Evolutionary conservation across 345 rosid species (phyloP).

Genomic region (Erysimum cheiranthoides): DNA sequence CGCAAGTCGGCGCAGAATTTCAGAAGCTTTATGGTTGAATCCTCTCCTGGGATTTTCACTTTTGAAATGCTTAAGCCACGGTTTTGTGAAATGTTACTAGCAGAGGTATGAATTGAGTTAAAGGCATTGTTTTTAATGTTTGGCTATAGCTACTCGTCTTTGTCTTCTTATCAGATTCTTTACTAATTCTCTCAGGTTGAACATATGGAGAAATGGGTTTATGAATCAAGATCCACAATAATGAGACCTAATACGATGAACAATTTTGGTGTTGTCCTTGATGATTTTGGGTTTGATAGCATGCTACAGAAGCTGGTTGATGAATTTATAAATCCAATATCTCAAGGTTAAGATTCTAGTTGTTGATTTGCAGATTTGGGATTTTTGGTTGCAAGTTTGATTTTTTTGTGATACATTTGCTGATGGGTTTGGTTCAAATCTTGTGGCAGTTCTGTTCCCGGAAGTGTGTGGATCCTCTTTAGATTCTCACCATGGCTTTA

Average conservation of each 20-base stretch:
- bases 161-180: constrained; percentile 4
- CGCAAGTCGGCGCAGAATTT: constrained; percentile 67
- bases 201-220: constrained; percentile 87
- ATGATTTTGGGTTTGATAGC: constrained; percentile 87
- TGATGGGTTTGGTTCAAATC: constrained; percentile 34
- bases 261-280: constrained; percentile 89
- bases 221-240: constrained; percentile 65
- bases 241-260: constrained; percentile 99
- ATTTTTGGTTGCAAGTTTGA: background rate
- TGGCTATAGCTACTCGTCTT: constrained; percentile 24
- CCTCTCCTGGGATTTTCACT: constrained; percentile 69
- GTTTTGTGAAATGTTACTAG: constrained; percentile 69
- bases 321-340: constrained; percentile 75
- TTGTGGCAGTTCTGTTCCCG: constrained; percentile 72
- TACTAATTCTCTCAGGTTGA: constrained; percentile 62
- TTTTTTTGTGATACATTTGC: background rate
- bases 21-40: constrained; percentile 65
- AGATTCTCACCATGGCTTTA: constrained; percentile 98
- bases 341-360: constrained; percentile 58
- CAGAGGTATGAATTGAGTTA: constrained; percentile 65
- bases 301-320: constrained; percentile 90
- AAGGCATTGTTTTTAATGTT: constrained; percentile 49
- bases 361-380: constrained; percentile 16
- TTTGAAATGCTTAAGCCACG: constrained; percentile 83
- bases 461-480: constrained; percentile 83